These are phyloP conservation scores for Pelagomonas calceolata DNA, from an alignment of 108 stramenopile species.

Conservation along the genomic window DNA sequence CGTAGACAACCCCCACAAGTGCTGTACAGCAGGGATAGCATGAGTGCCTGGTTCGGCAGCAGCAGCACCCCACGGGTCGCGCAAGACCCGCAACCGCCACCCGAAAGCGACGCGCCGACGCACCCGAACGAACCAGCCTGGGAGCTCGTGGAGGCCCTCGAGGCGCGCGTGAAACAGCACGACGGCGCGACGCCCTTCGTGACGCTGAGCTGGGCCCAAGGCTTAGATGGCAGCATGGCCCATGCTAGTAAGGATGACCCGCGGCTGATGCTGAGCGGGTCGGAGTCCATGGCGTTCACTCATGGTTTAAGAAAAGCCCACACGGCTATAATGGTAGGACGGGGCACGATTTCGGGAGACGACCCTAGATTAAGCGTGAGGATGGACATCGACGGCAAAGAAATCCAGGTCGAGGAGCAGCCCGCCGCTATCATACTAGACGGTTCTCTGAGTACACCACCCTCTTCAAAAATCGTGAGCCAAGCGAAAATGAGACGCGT, in stretches of 20 bases:
- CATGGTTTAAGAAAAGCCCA: conserved; percentile 28
- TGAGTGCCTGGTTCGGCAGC: no score
- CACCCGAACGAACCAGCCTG: no score
- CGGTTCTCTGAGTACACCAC: background rate
- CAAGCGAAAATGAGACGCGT: background rate
- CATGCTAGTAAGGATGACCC: background rate
- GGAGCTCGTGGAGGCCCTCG: no score
- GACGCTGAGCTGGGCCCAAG: conserved; percentile 35
- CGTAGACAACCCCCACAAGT: no score
- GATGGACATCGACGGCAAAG: no score
- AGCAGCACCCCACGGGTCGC: no score
- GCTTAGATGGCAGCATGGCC: conserved; percentile 31
- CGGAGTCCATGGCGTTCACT: conserved; percentile 23
- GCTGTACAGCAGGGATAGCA: no score
- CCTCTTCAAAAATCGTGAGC: background rate
- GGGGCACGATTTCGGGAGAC: conserved; percentile 25
- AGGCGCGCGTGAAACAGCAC: no score
- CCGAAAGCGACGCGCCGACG: no score
- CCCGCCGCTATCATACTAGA: conserved; percentile 4
- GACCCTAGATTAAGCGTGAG: conserved; percentile 22
- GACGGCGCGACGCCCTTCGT: no score
- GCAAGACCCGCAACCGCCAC: no score
- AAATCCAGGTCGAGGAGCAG: background rate
- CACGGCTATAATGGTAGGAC: conserved; percentile 29
- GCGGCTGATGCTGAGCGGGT: conserved; percentile 26